Base-by-base conservation (phyloP, 345 rosid genomes). In the Pseudoturritis turrita region DNA sequence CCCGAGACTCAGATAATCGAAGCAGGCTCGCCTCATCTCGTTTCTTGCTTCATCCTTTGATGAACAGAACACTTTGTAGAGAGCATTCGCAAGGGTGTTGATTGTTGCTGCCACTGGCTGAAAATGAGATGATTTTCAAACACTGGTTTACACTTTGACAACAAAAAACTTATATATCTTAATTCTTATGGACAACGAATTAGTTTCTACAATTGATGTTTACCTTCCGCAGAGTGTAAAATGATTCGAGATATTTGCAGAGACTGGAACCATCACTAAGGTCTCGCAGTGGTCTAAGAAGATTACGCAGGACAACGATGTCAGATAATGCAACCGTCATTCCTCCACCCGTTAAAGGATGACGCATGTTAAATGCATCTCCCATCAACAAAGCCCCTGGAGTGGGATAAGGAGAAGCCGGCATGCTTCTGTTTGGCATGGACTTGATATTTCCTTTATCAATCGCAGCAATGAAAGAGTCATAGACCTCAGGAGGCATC, bases 341-440 rank as follows among this genome's bases (percentile, higher is more conserved):
- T 41, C 86, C 86, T 50, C 86, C 86, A 29, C 83, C 86, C 0
- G 86, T 82, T 59, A 79, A 41, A 15, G 86, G 86, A 74, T 80
- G 86, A 26, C 86, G 86, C 86, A 82, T 82, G 76, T 82, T 82
- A 28, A 82, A 80, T 51, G 86, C 83, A 54, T 82, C 86, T 41
- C 86, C 86, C 83, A 82, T 82, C 43, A 82, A 56, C 19, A 82
- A 52, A 21, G 86, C 86, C 36, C 86, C 86, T 2, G 86, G 83
- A 9, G 82, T 80, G 0, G 81, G 86, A 54, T 77, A 53, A 14
- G 86, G 86, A 68, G 70, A 53, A 59, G 86, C 86, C 5, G 86
- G 83, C 86, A 82, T 82, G 83, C 86, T 77, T 63, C 83, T 77
- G 41, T 82, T 82, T 3, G 86, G 86, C 83, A 82, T 82, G 10